Percentiles rank a stretch among this genome's conserved stretches.
These are phyloP conservation scores for Sporothrix protearum DNA, from an alignment of 2,329 filamentous ascomycete species.

Conservation along the genomic window DNA sequence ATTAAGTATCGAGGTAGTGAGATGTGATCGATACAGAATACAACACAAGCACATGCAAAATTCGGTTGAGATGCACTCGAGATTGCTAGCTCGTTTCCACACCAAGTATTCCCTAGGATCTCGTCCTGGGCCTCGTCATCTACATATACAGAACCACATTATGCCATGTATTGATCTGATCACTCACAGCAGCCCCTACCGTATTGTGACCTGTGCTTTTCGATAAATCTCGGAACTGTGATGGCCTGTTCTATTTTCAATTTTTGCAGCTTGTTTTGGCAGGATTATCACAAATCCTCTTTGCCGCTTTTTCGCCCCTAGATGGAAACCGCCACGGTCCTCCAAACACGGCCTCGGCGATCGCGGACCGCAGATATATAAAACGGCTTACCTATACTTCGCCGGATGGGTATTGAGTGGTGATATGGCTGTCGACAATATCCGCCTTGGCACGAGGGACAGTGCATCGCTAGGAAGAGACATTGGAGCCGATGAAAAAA, in stretches of 20 bases:
- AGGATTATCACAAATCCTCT: background rate
- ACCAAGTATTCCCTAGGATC: background rate
- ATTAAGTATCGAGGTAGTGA: background rate
- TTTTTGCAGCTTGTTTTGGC: background rate
- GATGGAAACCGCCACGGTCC: background rate
- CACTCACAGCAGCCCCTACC: background rate
- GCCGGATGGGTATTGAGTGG: background rate
- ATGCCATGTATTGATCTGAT: background rate
- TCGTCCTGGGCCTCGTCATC: background rate
- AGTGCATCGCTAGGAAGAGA: background rate
- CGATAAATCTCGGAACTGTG: background rate
- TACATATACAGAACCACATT: background rate
- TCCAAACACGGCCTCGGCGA: conserved; percentile 5
- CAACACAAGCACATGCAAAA: background rate
- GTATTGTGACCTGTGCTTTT: background rate
- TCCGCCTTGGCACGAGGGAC: background rate
- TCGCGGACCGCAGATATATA: conserved; percentile 1
- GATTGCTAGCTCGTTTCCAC: background rate
- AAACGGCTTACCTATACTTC: background rate
- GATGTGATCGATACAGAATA: conserved; percentile 2
- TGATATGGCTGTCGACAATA: conserved; percentile 4
- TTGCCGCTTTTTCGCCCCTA: background rate
- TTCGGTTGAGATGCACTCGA: background rate
- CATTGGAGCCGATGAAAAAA: background rate
- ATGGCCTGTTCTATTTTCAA: background rate